Evolutionary conservation across 1,284 basidiomycete species (phyloP).

Genomic region (Moniliella sp.): DNA sequence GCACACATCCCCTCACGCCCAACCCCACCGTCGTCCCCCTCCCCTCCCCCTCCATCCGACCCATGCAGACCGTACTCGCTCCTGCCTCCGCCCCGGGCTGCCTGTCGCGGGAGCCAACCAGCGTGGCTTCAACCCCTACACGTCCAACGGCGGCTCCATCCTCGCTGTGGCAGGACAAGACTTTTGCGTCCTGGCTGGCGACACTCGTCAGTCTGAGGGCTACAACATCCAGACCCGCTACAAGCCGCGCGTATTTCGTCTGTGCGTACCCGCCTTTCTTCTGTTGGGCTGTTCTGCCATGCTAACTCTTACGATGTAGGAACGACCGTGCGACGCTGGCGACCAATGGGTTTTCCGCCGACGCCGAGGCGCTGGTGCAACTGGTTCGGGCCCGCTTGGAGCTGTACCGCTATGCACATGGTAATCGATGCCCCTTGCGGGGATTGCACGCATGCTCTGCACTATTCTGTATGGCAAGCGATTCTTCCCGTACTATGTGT

Average conservation of each 20-base stretch:
- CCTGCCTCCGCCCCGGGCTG: too few relatives aligned
- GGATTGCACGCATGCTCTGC: constrained; percentile 29
- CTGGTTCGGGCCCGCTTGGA: constrained; percentile 24
- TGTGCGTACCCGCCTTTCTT: constrained; percentile 4
- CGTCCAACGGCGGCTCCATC: constrained; percentile 26
- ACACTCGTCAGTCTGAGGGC: constrained; percentile 27
- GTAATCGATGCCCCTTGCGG: constrained; percentile 26
- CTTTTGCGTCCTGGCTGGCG: constrained; percentile 31
- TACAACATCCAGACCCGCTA: constrained; percentile 33
- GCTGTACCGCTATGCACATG: constrained; percentile 28
- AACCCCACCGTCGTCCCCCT: too few relatives aligned
- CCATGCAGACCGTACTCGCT: too few relatives aligned
- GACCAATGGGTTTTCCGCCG: constrained; percentile 29
- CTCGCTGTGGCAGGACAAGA: constrained; percentile 28
- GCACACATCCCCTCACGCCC: too few relatives aligned
- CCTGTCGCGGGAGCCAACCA: too few relatives aligned
- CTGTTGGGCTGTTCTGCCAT: neutral
- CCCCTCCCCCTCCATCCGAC: too few relatives aligned
- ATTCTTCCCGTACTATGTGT: constrained; percentile 34
- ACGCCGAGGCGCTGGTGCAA: constrained; percentile 28
- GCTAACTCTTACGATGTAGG: too few relatives aligned
- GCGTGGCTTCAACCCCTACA: too few relatives aligned
- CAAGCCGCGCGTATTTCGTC: constrained; percentile 33
- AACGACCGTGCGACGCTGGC: constrained; percentile 30
- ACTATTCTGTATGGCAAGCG: constrained; percentile 32